A percentile compares a stretch with the other conserved stretches of the same genome.
phyloP scores from a whole-genome alignment of 2,329 filamentous ascomycete species.

The Diaporthe vexans region DNA sequence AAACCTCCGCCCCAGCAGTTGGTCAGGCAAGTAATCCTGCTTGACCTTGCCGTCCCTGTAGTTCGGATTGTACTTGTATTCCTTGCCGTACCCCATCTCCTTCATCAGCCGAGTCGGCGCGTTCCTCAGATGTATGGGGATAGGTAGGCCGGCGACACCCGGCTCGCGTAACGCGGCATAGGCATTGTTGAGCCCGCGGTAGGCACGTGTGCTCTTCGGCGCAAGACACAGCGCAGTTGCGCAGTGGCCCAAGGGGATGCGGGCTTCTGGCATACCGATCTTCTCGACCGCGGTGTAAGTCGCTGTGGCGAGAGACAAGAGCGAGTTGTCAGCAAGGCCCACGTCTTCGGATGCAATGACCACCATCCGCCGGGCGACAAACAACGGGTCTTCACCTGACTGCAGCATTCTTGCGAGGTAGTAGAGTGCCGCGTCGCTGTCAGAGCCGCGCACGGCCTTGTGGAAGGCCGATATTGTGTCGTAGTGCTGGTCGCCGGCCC shows the following conservation, averaged over 20 bases:
- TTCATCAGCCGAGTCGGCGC: conserved; percentile 94
- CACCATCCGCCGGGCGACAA: conserved; percentile 91
- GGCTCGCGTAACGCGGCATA: conserved; percentile 85
- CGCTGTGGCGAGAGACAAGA: conserved; percentile 87
- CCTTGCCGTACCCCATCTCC: conserved; percentile 88
- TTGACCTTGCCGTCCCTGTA: conserved; percentile 84
- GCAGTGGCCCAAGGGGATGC: conserved; percentile 91
- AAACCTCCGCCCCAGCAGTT: conserved; percentile 78
- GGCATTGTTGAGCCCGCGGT: conserved; percentile 85
- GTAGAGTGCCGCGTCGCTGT: conserved; percentile 90
- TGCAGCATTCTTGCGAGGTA: conserved; percentile 97
- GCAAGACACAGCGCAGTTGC: conserved; percentile 84
- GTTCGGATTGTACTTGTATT: conserved; percentile 98
- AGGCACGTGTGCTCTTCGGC: conserved; percentile 89
- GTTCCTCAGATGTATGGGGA: conserved; percentile 91
- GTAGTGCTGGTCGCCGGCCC: conserved; percentile 96
- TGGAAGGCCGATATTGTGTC: conserved; percentile 98
- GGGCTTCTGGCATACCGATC: conserved; percentile 94
- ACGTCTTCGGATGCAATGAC: conserved; percentile 96
- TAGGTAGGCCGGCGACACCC: conserved; percentile 83
- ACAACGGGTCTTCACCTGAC: conserved; percentile 93
- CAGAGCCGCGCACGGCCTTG: conserved; percentile 91
- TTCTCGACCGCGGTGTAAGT: conserved; percentile 91
- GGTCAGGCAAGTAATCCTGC: conserved; percentile 92
- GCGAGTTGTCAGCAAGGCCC: conserved; percentile 86